These are phyloP conservation scores for Delonix regia DNA, from an alignment of 306 rosid species.

Conservation along the genomic window DNA sequence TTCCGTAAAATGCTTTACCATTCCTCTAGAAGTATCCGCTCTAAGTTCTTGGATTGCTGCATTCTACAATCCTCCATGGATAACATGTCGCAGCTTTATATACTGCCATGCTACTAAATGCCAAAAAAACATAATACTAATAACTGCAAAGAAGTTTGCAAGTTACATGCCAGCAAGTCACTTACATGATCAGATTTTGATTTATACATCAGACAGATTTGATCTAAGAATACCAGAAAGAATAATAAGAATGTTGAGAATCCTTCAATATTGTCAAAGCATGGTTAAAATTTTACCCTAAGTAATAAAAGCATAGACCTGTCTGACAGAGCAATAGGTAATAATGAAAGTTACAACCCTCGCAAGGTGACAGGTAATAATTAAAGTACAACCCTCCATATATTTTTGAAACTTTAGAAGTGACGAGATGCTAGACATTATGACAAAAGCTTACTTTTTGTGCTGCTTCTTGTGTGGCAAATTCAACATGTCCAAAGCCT, in stretches of 20 bases:
- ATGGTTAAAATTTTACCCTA: too few relatives aligned
- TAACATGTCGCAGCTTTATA: not conserved
- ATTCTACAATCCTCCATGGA: too few relatives aligned
- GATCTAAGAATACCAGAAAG: not conserved
- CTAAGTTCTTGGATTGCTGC: too few relatives aligned
- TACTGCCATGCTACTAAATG: not conserved
- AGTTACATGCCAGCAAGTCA: not conserved
- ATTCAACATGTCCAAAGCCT: conserved; percentile 83
- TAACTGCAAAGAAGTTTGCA: not conserved
- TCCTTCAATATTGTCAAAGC: too few relatives aligned
- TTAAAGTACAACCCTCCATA: not conserved
- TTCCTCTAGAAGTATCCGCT: too few relatives aligned
- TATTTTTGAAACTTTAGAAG: conserved; percentile 20
- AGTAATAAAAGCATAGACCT: not conserved
- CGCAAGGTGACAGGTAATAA: too few relatives aligned
- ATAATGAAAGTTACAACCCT: not conserved
- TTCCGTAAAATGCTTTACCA: too few relatives aligned
- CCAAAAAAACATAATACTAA: not conserved
- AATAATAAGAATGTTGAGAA: too few relatives aligned
- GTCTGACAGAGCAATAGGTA: not conserved
- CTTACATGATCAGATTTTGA: not conserved
- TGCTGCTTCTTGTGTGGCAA: conserved; percentile 66
- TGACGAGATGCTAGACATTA: not conserved
- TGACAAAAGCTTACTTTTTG: conserved; percentile 50
- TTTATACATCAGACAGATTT: not conserved